Base-by-base conservation (phyloP, 2,329 filamentous ascomycete species). In the Chaetomium strumarium region DNA sequence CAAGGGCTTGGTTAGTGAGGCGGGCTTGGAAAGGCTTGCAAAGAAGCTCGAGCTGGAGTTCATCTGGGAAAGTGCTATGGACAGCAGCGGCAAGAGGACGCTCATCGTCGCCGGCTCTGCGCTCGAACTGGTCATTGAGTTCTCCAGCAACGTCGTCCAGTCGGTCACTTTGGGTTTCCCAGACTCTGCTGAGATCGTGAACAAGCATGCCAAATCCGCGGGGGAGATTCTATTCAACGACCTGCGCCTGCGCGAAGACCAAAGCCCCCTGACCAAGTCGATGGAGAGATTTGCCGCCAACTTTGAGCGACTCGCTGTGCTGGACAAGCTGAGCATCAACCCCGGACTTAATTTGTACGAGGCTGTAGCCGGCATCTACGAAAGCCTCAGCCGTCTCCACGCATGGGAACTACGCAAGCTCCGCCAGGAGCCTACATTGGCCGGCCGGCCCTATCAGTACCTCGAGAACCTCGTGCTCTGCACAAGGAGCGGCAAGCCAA, bases 311-410 rank as follows among this genome's bases (percentile, higher is more conserved):
- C 71, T 93, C 33, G 83, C 86, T 3, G 76, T 70, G 5, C 69
- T 90, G 51, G 89, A 93, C 65, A 84, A 82, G 60, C 75, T 92
- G 48, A 90, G 87, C 66, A 76, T 81, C 19, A 73, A 78, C 30
- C 83, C 82, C 1, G 79, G 79, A 5, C 75, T 92, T 8, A 88
- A 88, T 61, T 88, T 88, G 66, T 86, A 88, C 64, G 86, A 90
- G 64, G 88, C 88, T 0, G 74, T 92, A 41, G 82, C 81, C 4
- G 87, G 87, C 3, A 74, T 95, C 6, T 88, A 85, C 66, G 78
- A 78, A 52, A 88, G 86, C 62, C 71, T 93, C 55, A 74, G 78
- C 54, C 83, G 76, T 60, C 70, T 95, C n/a, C 82, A 87, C 62
- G 74, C 81, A 42, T 86, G 87, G 74, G 88, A 93, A 64, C 71